These are phyloP conservation scores for Clavispora phyllophila DNA, from an alignment of 805 yeast genomes.

Conservation along the genomic window DNA sequence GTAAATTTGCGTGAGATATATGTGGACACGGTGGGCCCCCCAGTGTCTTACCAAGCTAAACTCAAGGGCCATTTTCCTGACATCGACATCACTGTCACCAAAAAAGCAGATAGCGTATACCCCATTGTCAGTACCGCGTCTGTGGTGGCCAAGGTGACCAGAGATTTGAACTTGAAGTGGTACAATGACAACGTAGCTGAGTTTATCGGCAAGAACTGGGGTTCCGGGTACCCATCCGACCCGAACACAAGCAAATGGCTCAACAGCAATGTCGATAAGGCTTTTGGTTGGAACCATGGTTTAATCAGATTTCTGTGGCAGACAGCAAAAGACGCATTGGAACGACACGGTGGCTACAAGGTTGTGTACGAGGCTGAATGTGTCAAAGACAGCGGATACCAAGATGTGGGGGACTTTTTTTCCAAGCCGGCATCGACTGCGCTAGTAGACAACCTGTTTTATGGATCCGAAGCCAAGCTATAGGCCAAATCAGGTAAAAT, in stretches of 20 bases:
- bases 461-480: slow-evolving; percentile 8
- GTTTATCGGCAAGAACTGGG: slow-evolving; percentile 41
- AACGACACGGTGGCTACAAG: slow-evolving; percentile 44
- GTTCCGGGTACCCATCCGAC: slow-evolving; percentile 95
- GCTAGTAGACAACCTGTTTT: slow-evolving; percentile 10
- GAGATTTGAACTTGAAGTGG: slow-evolving; percentile 59
- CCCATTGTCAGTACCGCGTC: slow-evolving; percentile 95
- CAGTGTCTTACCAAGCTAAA: slow-evolving; percentile 74
- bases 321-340: slow-evolving; percentile 73
- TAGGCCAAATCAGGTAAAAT: neutral
- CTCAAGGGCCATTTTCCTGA: slow-evolving; percentile 64
- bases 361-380: slow-evolving; percentile 61
- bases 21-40: slow-evolving; percentile 98
- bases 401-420: slow-evolving; percentile 22
- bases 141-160: slow-evolving; percentile 92
- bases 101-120: slow-evolving; percentile 89
- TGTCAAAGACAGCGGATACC: slow-evolving; percentile 25
- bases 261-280: slow-evolving; percentile 50
- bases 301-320: slow-evolving; percentile 90
- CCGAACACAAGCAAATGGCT: slow-evolving; percentile 84
- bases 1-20: slow-evolving; percentile 66
- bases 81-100: slow-evolving; percentile 73
- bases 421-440: neutral
- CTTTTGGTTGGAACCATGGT: slow-evolving; percentile 81
- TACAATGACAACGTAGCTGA: slow-evolving; percentile 24